Conservation (phyloP, 2,329 filamentous ascomycete species). For the Xylariaceae sp. region DNA sequence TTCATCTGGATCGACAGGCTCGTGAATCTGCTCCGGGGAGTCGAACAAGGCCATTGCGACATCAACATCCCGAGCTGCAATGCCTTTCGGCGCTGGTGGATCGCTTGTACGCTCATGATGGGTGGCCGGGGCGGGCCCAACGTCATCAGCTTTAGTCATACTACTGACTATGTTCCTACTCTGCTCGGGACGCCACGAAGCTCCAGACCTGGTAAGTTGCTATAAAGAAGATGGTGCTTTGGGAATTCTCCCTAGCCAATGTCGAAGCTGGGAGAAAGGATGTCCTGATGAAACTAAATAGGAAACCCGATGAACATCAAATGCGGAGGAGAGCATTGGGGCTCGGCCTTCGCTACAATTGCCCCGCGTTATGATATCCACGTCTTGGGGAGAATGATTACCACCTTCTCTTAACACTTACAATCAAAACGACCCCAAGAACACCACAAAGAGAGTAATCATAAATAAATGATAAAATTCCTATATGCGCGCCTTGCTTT, state of each 20-base stretch:
- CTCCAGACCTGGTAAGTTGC: background rate
- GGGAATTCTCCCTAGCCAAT: background rate
- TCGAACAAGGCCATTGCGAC: constrained; percentile 37
- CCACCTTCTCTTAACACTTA: no score
- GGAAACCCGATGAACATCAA: background rate
- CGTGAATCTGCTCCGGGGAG: constrained; percentile 35
- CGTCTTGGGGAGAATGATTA: background rate
- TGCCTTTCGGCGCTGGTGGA: background rate
- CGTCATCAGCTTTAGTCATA: constrained; percentile 21
- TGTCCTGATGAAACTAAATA: background rate
- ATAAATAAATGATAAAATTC: no score
- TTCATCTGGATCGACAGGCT: constrained; percentile 31
- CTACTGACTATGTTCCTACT: background rate
- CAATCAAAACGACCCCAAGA: no score
- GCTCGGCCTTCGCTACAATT: background rate
- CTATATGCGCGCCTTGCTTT: no score
- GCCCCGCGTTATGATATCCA: background rate
- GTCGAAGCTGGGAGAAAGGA: background rate
- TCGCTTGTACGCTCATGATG: constrained; percentile 21
- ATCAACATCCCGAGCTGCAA: constrained; percentile 28
- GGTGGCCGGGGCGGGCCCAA: constrained; percentile 1
- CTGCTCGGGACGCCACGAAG: background rate
- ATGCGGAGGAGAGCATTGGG: constrained; percentile 6
- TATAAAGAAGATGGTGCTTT: no score
- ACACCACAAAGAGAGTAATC: no score